Evolutionary conservation across 495 filamentous ascomycete species (phyloP), one percentile per base, ranked within the genome.

Genomic region (Penicillium bialowiezense): DNA sequence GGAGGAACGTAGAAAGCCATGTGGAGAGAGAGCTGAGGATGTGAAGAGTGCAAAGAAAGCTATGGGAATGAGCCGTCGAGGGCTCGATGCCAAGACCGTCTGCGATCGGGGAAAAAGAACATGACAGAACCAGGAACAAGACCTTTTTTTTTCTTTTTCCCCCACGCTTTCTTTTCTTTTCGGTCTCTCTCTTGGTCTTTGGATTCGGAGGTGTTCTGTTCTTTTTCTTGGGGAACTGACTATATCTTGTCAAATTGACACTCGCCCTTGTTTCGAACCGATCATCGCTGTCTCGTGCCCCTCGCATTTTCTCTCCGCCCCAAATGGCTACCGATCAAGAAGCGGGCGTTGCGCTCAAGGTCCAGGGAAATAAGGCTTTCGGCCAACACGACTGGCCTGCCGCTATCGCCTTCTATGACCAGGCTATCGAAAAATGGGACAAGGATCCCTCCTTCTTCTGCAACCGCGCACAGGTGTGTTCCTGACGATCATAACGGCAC

Each of bases 341-440:
- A 50, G 78, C 84, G 64, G 91, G 92, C 41, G 77, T 81, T 50
- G 85, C 84, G 56, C 73, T 95, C 51, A 99, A 99, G 78, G 82
- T 90, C 69, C 82, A 95, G 66, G 93, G 93, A 49, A 99, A 99
- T 72, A 86, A 90, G 60, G 91, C 90, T 33, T 96, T 97, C 69
- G 83, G 84, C 18, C 69, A 80, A 15, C 90, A 95, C 60, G 86
- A 97, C 69, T 99, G 93, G 92, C 75, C 79, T 21, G 76, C 75
- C 18, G 93, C 93, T 2, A 78, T 96, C 28, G 86, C 92, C 18
- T 85, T 84, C 54, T 99, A 99, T 69, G 85, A 82, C 42, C 81
- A 92, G 69, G 93, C 93, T 28, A 97, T 99, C 57, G 88, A 89
- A 49, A 69, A 86, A 56, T 87, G 95, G 66, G 84, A 86, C 64